Conservation (phyloP, 345 rosid genomes). For the Durio zibethinus region DNA sequence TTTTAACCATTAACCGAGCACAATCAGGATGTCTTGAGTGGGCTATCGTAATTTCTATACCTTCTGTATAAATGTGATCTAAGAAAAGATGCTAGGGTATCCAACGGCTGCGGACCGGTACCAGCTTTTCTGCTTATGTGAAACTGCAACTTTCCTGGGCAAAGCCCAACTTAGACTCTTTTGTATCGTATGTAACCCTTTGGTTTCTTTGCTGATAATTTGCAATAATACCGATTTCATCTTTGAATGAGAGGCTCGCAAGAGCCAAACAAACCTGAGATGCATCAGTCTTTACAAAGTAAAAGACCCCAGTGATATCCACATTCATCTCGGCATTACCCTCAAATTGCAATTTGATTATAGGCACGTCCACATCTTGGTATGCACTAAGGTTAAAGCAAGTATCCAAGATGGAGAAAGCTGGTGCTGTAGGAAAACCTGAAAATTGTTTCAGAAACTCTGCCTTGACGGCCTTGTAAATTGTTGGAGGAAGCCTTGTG, state of each 20-base stretch:
- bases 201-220: constrained; percentile 88
- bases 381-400: constrained; percentile 79
- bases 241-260: constrained; percentile 67
- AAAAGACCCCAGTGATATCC: constrained; percentile 68
- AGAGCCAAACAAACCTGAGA: constrained; percentile 84
- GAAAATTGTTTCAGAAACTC: constrained; percentile 73
- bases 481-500: constrained; percentile 70
- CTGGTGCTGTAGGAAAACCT: constrained; percentile 61
- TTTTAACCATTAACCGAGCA: background rate
- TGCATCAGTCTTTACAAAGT: constrained; percentile 66
- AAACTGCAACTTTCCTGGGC: constrained; percentile 75
- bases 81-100: background rate
- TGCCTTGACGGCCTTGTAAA: constrained; percentile 59
- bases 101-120: too few species aligned
- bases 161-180: constrained; percentile 60
- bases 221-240: constrained; percentile 67
- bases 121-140: constrained; percentile 18
- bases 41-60: constrained; percentile 4
- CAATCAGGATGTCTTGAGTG: background rate
- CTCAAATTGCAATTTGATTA: constrained; percentile 53
- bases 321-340: constrained; percentile 53
- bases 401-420: constrained; percentile 73
- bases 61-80: constrained; percentile 4
- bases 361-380: constrained; percentile 64
- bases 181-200: constrained; percentile 76